These are phyloP conservation scores for Exserohilum turcica DNA, from an alignment of 2,329 filamentous ascomycete genomes.

Conservation along the genomic window DNA sequence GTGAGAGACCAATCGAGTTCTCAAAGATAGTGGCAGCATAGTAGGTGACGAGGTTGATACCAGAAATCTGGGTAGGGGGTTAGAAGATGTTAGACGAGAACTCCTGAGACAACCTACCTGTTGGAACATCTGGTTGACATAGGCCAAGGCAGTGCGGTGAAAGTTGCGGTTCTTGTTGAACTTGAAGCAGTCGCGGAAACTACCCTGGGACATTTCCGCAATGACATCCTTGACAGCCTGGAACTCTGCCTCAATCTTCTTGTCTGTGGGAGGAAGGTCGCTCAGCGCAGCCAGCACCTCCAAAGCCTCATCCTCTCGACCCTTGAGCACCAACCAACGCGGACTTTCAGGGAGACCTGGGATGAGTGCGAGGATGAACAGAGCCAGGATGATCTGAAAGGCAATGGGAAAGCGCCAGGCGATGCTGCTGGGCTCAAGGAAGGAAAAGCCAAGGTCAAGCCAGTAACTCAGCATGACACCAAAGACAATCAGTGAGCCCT, in stretches of 20 bases:
- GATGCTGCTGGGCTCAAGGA: constrained; percentile 51
- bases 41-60: constrained; percentile 46
- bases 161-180: constrained; percentile 56
- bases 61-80: constrained; percentile 52
- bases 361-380: constrained; percentile 58
- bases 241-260: constrained; percentile 45
- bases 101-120: too few species aligned
- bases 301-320: constrained; percentile 52
- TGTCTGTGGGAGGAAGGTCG: constrained; percentile 48
- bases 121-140: constrained; percentile 54
- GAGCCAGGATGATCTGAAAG: constrained; percentile 63
- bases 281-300: constrained; percentile 46
- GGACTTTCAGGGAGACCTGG: constrained; percentile 52
- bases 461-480: constrained; percentile 53
- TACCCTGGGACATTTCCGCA: constrained; percentile 50
- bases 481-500: constrained; percentile 53
- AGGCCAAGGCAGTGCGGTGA: constrained; percentile 51
- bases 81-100: too few species aligned
- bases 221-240: constrained; percentile 47
- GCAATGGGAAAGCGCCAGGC: constrained; percentile 58
- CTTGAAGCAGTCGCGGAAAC: constrained; percentile 63
- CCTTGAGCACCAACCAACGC: constrained; percentile 59
- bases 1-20: constrained; percentile 47
- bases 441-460: constrained; percentile 55
- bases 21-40: constrained; percentile 52